Evolutionary conservation across 2,329 filamentous ascomycete genomes (phyloP).

Genomic region (Colletotrichum brevisporum): DNA sequence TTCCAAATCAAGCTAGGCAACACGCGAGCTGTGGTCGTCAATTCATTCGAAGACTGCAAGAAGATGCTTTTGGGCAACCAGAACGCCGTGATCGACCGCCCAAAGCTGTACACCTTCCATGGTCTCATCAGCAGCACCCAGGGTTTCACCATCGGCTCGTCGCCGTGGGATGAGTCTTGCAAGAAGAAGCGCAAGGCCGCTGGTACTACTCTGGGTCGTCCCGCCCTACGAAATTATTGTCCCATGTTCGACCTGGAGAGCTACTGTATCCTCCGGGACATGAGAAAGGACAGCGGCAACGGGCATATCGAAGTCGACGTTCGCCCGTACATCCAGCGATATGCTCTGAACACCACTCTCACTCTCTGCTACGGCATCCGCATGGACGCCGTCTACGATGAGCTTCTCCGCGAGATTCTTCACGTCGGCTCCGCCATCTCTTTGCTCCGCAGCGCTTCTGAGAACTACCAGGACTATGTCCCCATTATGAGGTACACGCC

Average conservation of each 20-base stretch:
- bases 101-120: slow-evolving; percentile 86
- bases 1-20: slow-evolving; percentile 80
- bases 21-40: slow-evolving; percentile 80
- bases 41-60: slow-evolving; percentile 81
- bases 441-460: slow-evolving; percentile 83
- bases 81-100: slow-evolving; percentile 82
- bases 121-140: slow-evolving; percentile 82
- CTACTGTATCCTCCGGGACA: slow-evolving; percentile 53
- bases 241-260: slow-evolving; percentile 83
- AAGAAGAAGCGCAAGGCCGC: slow-evolving; percentile 84
- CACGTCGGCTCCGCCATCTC: slow-evolving; percentile 82
- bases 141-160: slow-evolving; percentile 87
- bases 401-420: slow-evolving; percentile 79
- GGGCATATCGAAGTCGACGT: slow-evolving; percentile 76
- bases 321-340: slow-evolving; percentile 79
- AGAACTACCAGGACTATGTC: slow-evolving; percentile 91
- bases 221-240: slow-evolving; percentile 83
- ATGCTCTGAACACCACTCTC: slow-evolving; percentile 82
- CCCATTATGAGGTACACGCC: slow-evolving; percentile 73
- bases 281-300: slow-evolving; percentile 74
- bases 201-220: slow-evolving; percentile 82
- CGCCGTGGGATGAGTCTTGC: slow-evolving; percentile 86
- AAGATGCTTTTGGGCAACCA: slow-evolving; percentile 85
- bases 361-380: slow-evolving; percentile 86
- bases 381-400: slow-evolving; percentile 78